Evolutionary conservation across 2,329 filamentous ascomycete genomes (phyloP).

Genomic region (Teratosphaeria zuluensis): DNA sequence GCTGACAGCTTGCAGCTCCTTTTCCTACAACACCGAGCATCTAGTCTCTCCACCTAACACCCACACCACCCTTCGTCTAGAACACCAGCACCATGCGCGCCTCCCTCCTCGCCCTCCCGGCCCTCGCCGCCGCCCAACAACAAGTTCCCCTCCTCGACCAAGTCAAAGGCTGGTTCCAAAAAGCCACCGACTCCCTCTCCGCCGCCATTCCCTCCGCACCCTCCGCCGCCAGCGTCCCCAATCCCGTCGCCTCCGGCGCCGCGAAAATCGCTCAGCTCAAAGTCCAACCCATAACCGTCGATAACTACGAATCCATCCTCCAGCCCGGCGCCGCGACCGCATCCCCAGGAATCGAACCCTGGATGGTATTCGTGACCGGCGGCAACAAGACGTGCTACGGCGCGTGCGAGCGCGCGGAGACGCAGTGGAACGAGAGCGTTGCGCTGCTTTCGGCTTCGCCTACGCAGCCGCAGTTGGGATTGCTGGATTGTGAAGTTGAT

Average conservation of each 20-base stretch:
- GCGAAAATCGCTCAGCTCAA: conserved; percentile 44
- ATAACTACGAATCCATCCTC: conserved; percentile 63
- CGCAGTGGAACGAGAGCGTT: conserved; percentile 44
- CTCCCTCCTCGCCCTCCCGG: conserved; percentile 43
- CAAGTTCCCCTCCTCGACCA: conserved; percentile 51
- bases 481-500: conserved; percentile 65
- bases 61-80: background rate
- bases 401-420: conserved; percentile 54
- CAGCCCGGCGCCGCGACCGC: conserved; percentile 51
- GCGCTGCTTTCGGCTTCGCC: conserved; percentile 50
- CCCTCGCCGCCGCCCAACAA: conserved; percentile 43
- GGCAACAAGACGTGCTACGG: conserved; percentile 72
- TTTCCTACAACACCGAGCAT: background rate
- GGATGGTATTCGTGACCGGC: conserved; percentile 65
- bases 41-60: background rate
- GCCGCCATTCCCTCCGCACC: conserved; percentile 38
- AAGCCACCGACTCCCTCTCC: conserved; percentile 46
- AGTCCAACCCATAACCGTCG: conserved; percentile 52
- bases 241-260: conserved; percentile 36
- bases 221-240: conserved; percentile 27
- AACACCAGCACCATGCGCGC: conserved; percentile 40
- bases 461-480: conserved; percentile 55
- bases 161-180: conserved; percentile 44
- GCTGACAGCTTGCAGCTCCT: background rate
- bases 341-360: conserved; percentile 56